A percentile compares a stretch with the other conserved stretches of the same genome.
Evolutionary conservation across 257 asterid species (phyloP).

Genomic region (Penstemon davidsonii): DNA sequence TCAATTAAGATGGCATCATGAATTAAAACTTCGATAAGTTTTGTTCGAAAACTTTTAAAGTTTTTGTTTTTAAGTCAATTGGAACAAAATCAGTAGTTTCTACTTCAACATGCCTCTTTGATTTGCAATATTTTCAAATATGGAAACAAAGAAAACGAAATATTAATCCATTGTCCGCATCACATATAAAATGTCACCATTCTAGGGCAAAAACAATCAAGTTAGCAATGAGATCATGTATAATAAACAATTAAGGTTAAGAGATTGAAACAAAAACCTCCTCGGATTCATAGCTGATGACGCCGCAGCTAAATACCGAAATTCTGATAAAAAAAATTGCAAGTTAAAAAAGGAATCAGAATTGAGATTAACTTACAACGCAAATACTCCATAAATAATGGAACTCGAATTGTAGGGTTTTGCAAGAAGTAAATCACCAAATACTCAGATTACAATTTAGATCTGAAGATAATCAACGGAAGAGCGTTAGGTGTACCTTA

Average conservation of each 20-base stretch:
- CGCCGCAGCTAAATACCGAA: constrained; percentile 25
- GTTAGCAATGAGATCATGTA: not conserved
- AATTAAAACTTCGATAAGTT: not conserved
- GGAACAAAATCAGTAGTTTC: not conserved
- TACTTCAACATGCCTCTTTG: not conserved
- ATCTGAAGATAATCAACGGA: constrained; percentile 27
- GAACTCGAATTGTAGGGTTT: constrained; percentile 26
- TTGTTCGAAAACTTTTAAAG: not conserved
- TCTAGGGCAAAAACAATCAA: not conserved
- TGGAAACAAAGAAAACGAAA: too few species aligned
- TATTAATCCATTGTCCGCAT: too few species aligned
- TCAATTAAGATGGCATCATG: not conserved
- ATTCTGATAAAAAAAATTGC: not conserved
- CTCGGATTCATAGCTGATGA: constrained; percentile 56
- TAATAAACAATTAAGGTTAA: not conserved
- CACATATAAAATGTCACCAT: too few species aligned
- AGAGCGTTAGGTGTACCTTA: constrained; percentile 31
- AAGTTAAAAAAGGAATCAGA: not conserved
- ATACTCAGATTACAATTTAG: constrained; percentile 12
- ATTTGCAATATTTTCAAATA: too few species aligned
- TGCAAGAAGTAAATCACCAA: constrained; percentile 17
- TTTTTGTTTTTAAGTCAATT: not conserved
- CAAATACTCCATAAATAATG: constrained; percentile 6
- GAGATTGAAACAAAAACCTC: constrained; percentile 34
- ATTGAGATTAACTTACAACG: constrained; percentile 3